These are phyloP conservation scores for Saccharomycopsis sp. DNA, from an alignment of 805 yeast species.

Conservation along the genomic window DNA sequence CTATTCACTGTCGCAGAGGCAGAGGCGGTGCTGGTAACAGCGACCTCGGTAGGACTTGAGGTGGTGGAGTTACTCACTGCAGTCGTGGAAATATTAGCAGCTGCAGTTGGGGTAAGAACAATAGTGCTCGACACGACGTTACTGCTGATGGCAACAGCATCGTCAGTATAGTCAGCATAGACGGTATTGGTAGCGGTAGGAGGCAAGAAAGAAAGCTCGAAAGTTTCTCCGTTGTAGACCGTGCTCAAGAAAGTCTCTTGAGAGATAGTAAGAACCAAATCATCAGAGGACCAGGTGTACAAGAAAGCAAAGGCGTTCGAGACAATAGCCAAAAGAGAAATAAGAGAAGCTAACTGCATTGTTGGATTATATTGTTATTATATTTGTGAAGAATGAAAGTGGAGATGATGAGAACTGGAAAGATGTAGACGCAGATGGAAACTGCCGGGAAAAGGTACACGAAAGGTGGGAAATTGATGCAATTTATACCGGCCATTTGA, in stretches of 20 bases:
- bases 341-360: not conserved
- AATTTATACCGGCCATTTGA: not conserved
- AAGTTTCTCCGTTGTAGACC: slow-evolving; percentile 17
- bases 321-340: not conserved
- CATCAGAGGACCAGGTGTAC: slow-evolving; percentile 18
- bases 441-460: not conserved
- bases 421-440: not conserved
- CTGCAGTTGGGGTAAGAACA: slow-evolving; percentile 9
- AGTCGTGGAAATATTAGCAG: not conserved
- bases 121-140: not conserved
- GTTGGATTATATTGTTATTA: not conserved
- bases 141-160: slow-evolving; percentile 2
- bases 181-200: slow-evolving; percentile 18
- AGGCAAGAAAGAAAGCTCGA: slow-evolving; percentile 15
- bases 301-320: slow-evolving; percentile 12
- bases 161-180: slow-evolving; percentile 11
- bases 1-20: not conserved
- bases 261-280: slow-evolving; percentile 14
- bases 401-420: not conserved
- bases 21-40: not conserved
- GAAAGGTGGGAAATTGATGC: not conserved
- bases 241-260: slow-evolving; percentile 17
- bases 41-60: not conserved
- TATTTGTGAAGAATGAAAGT: not conserved
- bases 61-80: not conserved